Evolutionary conservation across 345 rosid species (phyloP).

Genomic region (Salix exigua): DNA sequence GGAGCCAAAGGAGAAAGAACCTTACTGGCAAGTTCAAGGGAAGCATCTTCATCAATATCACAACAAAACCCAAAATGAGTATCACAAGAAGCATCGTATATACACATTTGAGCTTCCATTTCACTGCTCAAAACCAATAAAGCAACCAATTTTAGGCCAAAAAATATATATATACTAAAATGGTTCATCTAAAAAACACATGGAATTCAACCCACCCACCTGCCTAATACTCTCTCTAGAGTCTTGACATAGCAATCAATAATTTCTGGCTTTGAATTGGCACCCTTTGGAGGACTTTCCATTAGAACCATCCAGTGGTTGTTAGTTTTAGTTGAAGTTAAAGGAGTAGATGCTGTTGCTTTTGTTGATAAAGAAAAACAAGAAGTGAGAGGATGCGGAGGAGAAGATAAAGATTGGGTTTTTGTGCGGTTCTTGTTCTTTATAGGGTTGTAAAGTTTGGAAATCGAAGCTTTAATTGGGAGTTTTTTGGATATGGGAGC

Average conservation of each 20-base stretch:
- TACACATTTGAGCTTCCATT: constrained; percentile 73
- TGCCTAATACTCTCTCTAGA: constrained; percentile 51
- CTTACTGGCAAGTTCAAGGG: constrained; percentile 56
- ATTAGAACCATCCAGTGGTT: constrained; percentile 63
- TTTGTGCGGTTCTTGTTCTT: constrained; percentile 8
- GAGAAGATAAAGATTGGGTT: constrained; percentile 15
- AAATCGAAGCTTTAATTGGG: constrained; percentile 8
- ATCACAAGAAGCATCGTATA: constrained; percentile 58
- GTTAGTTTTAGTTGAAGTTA: constrained; percentile 13
- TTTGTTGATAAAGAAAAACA: constrained; percentile 22
- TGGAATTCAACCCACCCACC: constrained; percentile 33
- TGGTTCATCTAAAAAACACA: not conserved
- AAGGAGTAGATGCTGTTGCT: constrained; percentile 18
- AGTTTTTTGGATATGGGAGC: constrained; percentile 9
- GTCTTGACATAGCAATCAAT: constrained; percentile 59
- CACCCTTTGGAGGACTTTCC: constrained; percentile 47
- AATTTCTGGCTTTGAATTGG: constrained; percentile 45
- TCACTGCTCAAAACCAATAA: constrained; percentile 35
- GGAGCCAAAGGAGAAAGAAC: not conserved
- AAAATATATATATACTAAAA: not conserved
- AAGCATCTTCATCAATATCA: constrained; percentile 58
- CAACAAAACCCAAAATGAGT: constrained; percentile 71
- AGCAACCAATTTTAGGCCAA: not conserved
- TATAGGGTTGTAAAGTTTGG: constrained; percentile 6
- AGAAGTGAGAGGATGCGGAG: not conserved